A percentile compares a stretch with the other conserved stretches of the same genome.
Evolutionary conservation across 2,329 filamentous ascomycete species (phyloP).

Genomic region (Neofusicoccum parvum): DNA sequence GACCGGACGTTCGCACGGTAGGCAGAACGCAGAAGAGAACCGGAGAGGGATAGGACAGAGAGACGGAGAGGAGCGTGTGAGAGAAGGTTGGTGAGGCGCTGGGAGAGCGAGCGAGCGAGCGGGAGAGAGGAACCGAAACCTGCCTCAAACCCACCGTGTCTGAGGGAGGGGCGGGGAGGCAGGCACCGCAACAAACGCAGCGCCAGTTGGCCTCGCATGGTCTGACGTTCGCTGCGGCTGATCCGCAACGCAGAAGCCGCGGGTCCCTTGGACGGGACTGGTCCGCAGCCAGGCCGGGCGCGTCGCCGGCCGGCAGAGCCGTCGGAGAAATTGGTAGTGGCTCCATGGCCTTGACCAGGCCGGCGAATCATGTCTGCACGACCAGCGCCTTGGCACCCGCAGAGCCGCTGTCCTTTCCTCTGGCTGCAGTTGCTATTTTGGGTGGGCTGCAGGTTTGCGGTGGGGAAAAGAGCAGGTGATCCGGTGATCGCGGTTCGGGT

Average conservation of each 20-base stretch:
- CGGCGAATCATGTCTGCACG: not conserved
- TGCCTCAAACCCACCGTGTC: constrained; percentile 8
- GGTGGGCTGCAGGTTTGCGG: not conserved
- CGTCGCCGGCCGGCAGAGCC: constrained; percentile 1
- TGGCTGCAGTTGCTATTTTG: not conserved
- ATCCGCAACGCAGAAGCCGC: not conserved
- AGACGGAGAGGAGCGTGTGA: not conserved
- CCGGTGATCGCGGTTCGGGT: not conserved
- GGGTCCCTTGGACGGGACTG: not conserved
- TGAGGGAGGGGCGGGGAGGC: not conserved
- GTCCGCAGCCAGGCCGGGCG: not conserved
- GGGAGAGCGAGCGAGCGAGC: not conserved
- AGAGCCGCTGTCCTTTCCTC: not conserved
- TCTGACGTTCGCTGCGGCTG: constrained; percentile 7
- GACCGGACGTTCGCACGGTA: not conserved
- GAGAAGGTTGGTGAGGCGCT: not conserved
- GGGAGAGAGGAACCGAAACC: not conserved
- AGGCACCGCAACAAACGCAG: not conserved
- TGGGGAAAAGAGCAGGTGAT: not conserved
- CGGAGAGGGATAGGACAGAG: not conserved
- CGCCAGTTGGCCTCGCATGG: not conserved
- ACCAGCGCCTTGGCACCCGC: not conserved
- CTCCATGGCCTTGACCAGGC: not conserved
- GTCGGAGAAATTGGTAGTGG: not conserved
- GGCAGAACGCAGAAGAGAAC: not conserved